Evolutionary conservation across 805 yeast genomes (phyloP).

Genomic region (Ascoidea tarda): DNA sequence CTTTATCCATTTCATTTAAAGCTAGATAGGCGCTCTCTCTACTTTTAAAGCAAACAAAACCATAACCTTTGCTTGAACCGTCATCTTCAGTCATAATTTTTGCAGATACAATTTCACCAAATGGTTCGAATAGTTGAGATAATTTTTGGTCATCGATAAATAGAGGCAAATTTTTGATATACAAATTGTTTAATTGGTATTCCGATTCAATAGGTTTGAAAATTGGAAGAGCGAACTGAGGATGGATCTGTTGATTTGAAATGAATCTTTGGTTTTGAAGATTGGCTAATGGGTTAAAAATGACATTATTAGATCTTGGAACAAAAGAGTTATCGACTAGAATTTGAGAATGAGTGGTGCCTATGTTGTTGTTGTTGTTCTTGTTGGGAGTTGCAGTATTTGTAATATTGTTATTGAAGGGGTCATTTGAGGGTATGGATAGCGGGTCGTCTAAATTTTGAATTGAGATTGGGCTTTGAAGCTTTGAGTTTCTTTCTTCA

Average conservation of each 20-base stretch:
- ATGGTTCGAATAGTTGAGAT: constrained; percentile 24
- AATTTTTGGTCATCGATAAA: constrained; percentile 41
- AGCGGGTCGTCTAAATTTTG: neutral
- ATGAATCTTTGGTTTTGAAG: neutral
- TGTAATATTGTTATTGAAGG: neutral
- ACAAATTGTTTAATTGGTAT: constrained; percentile 59
- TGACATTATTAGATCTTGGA: neutral
- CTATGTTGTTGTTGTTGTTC: neutral
- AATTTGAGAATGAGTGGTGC: neutral
- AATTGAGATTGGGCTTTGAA: constrained; percentile 5
- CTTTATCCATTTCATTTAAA: constrained; percentile 47
- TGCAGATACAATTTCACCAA: constrained; percentile 40
- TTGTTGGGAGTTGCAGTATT: neutral
- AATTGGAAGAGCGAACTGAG: constrained; percentile 19
- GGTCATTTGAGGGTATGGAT: constrained; percentile 1
- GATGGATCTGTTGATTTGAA: neutral
- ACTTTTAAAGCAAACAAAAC: constrained; percentile 62
- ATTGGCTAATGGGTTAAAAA: neutral
- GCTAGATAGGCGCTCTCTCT: constrained; percentile 60
- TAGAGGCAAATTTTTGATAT: constrained; percentile 49
- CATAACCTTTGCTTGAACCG: constrained; percentile 48
- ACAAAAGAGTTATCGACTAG: neutral
- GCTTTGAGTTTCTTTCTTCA: constrained; percentile 16
- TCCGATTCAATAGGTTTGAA: constrained; percentile 23
- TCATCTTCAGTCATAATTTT: constrained; percentile 36